Evolutionary conservation across 2,329 filamentous ascomycete genomes (phyloP).

Genomic region (Penicillium fuscoglaucum): DNA sequence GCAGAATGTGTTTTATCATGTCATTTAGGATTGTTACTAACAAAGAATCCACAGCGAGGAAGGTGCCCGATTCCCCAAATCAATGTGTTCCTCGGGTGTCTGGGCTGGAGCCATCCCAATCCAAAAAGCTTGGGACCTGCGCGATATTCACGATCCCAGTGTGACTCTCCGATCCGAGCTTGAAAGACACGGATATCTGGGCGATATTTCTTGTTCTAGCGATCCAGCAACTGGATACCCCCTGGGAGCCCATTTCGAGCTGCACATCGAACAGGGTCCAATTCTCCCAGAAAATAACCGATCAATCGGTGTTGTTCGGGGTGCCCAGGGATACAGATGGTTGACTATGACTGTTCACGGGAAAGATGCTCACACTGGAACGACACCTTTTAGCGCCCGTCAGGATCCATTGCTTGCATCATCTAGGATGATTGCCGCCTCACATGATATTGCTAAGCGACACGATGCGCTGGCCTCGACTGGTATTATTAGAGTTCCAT

Average conservation of each 20-base stretch:
- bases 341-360: constrained; percentile 64
- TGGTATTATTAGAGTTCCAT: constrained; percentile 62
- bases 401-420: constrained; percentile 66
- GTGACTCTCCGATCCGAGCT: constrained; percentile 64
- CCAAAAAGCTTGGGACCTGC: constrained; percentile 58
- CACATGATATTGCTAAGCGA: constrained; percentile 59
- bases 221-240: constrained; percentile 49
- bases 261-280: constrained; percentile 79
- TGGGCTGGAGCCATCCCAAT: constrained; percentile 66
- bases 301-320: constrained; percentile 65
- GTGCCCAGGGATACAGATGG: constrained; percentile 71
- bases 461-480: constrained; percentile 63
- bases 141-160: constrained; percentile 57
- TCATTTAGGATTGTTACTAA: neutral
- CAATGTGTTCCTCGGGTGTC: constrained; percentile 71
- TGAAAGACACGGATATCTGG: constrained; percentile 67
- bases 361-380: constrained; percentile 68
- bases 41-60: constrained; percentile 59
- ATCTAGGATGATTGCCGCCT: constrained; percentile 63
- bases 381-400: constrained; percentile 62
- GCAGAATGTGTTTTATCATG: constrained; percentile 23
- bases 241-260: constrained; percentile 73
- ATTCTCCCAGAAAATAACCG: constrained; percentile 62
- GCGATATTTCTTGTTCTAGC: constrained; percentile 54
- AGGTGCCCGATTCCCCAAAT: constrained; percentile 72